A percentile compares a stretch with the other conserved stretches of the same genome.
These are phyloP conservation scores for Lepiota brunneoincarnata DNA, from an alignment of 768 basidiomycete genomes.

Conservation along the genomic window DNA sequence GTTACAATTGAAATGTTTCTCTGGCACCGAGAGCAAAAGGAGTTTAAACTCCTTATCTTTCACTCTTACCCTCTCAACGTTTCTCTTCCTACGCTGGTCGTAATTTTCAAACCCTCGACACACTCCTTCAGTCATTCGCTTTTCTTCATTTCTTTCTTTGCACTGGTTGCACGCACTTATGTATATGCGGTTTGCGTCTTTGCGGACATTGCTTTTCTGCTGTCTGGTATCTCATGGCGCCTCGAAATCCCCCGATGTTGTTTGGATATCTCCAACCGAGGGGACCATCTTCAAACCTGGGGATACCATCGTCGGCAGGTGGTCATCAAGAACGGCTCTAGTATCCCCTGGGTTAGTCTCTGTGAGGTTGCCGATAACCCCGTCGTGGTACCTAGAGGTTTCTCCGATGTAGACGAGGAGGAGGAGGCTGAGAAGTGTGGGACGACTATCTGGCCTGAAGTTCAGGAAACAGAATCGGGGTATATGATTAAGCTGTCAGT, in stretches of 20 bases:
- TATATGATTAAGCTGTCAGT: slow-evolving; percentile 25
- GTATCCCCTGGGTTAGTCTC: slow-evolving; percentile 19
- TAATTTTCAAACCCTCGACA: background rate
- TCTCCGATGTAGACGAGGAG: background rate
- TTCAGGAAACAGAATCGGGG: slow-evolving; percentile 18
- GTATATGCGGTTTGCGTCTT: background rate
- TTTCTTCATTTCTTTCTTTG: background rate
- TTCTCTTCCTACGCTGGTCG: slow-evolving; percentile 2
- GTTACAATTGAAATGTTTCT: slow-evolving; percentile 1
- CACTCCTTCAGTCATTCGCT: background rate
- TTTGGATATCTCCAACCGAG: slow-evolving; percentile 13
- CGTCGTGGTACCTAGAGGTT: background rate
- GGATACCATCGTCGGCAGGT: slow-evolving; percentile 17
- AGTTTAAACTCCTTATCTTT: background rate
- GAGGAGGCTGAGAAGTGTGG: slow-evolving; percentile 19
- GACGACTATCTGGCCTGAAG: slow-evolving; percentile 18
- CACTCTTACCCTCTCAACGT: background rate
- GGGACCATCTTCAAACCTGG: slow-evolving; percentile 15
- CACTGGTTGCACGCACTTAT: slow-evolving; percentile 7
- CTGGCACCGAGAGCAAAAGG: background rate
- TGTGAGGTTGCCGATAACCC: slow-evolving; percentile 11
- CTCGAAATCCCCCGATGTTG: background rate
- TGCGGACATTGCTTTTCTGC: background rate
- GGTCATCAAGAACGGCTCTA: slow-evolving; percentile 12
- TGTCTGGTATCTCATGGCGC: background rate